Percentiles rank a stretch among this genome's conserved stretches.
These are phyloP conservation scores for Malbranchea zuffiana DNA, from an alignment of 2,329 filamentous ascomycete species.

Conservation along the genomic window DNA sequence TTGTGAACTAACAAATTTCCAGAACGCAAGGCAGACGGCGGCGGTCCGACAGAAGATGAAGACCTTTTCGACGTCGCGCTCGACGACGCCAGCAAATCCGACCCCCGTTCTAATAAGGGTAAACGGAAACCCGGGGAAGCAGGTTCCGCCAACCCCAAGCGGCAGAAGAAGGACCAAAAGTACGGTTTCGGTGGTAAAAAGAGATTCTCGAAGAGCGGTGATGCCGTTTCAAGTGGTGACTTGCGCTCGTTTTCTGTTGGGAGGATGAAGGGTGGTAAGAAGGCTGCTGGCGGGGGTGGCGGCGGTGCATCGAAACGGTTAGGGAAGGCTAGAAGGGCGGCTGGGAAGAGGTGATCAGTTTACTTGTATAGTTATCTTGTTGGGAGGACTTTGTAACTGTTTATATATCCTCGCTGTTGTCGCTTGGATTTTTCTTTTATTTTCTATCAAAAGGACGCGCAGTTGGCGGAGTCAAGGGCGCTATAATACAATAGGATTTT, in stretches of 20 bases:
- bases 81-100: slow-evolving; percentile 55
- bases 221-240: slow-evolving; percentile 72
- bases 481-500: too few species aligned
- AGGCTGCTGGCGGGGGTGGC: too few species aligned
- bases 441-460: too few species aligned
- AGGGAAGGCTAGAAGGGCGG: slow-evolving; percentile 42
- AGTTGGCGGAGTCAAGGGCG: too few species aligned
- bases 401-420: too few species aligned
- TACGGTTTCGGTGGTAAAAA: slow-evolving; percentile 97
- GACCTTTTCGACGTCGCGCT: slow-evolving; percentile 88
- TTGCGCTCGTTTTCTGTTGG: slow-evolving; percentile 67
- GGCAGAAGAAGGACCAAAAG: slow-evolving; percentile 88
- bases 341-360: slow-evolving; percentile 19
- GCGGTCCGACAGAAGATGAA: slow-evolving; percentile 57
- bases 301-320: slow-evolving; percentile 34
- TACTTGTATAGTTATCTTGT: not conserved
- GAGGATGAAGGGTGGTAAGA: slow-evolving; percentile 61
- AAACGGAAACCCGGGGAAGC: slow-evolving; percentile 21
- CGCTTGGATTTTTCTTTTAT: too few species aligned
- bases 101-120: slow-evolving; percentile 33
- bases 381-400: too few species aligned
- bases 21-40: slow-evolving; percentile 70
- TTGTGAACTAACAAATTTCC: slow-evolving; percentile 12
- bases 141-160: slow-evolving; percentile 49
- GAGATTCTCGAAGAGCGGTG: slow-evolving; percentile 77